Base-by-base conservation (phyloP, 257 asterid species). In the Gentiana straminea region DNA sequence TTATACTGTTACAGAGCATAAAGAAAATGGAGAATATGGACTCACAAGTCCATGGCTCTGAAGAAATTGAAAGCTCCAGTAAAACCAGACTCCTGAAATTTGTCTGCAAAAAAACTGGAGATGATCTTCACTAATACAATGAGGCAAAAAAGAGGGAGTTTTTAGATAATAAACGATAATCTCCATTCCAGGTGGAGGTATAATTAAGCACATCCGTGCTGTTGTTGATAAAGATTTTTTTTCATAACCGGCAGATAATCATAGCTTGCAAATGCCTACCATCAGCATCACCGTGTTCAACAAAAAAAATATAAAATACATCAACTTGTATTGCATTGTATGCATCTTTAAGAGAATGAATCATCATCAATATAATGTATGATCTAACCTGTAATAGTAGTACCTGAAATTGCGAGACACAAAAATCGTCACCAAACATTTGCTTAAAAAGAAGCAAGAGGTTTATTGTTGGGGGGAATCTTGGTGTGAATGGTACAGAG, bases 31-130 rank as follows among this genome's bases (percentile, higher is more conserved):
- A 34, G 43, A 8, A 8, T 3, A 11, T 13, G 13, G 35, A 61
- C 86, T 76, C 60, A 76, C 82, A 76, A 60, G 78, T 76, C 62
- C 66, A 73, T 39, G 6, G 80, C 80, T 63, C 86, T 70, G 56
- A 68, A 79, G 56, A 70, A 73, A 33, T 76, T 79, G 65, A 79
- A 51, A 39, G 39, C 72, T 51, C 82, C 82, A 0, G 86, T 76
- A 56, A 73, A 79, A 15, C 82, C 82, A 3, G 80, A 65, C 61
- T 79, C 86, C 61, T 73, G 80, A 70, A 65, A 79, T 70, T 79
- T 79, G 61, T 76, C 80, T 33, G 82, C 82, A 43, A 68, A 67
- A 36, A 67, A 3, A 63, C 64, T 79, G 80, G 55, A 79, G 69
- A 36, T 79, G 78, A 7, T 79, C 79, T 52, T 79, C 85, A 2